These are phyloP conservation scores for Alternaria postmessia DNA, from an alignment of 2,329 filamentous ascomycete genomes.

Conservation along the genomic window DNA sequence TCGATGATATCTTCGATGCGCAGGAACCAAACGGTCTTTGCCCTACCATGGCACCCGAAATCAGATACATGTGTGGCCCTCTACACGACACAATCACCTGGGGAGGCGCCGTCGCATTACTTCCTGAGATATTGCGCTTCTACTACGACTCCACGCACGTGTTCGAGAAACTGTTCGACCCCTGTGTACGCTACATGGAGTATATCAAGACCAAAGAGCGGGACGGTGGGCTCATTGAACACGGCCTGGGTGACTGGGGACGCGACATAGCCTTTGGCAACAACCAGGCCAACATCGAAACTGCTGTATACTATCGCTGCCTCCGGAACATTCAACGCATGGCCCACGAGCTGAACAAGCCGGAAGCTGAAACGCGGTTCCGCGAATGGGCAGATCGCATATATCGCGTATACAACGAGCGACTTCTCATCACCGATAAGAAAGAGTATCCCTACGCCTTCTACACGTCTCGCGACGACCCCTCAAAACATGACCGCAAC, in stretches of 20 bases:
- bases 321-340: constrained; percentile 44
- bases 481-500: background rate
- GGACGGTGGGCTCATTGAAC: constrained; percentile 53
- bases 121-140: constrained; percentile 47
- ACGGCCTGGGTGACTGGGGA: constrained; percentile 57
- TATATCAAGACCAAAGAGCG: constrained; percentile 54
- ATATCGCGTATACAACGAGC: constrained; percentile 29
- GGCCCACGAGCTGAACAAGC: constrained; percentile 32
- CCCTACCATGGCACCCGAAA: constrained; percentile 59
- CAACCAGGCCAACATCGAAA: constrained; percentile 57
- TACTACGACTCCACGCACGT: constrained; percentile 53
- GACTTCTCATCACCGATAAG: constrained; percentile 33
- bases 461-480: constrained; percentile 40
- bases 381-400: constrained; percentile 34
- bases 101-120: constrained; percentile 51
- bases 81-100: constrained; percentile 59
- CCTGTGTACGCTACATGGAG: constrained; percentile 54
- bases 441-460: constrained; percentile 45
- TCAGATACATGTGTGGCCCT: constrained; percentile 60
- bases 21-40: constrained; percentile 57
- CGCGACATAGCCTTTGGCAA: constrained; percentile 56
- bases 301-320: constrained; percentile 55
- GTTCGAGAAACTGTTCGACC: constrained; percentile 50
- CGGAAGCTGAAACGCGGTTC: constrained; percentile 22
- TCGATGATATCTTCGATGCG: constrained; percentile 58